Percentiles rank a stretch among this genome's conserved stretches.
These are phyloP conservation scores for Pestalotiopsis sp. DNA, from an alignment of 2,329 filamentous ascomycete genomes.

Conservation along the genomic window DNA sequence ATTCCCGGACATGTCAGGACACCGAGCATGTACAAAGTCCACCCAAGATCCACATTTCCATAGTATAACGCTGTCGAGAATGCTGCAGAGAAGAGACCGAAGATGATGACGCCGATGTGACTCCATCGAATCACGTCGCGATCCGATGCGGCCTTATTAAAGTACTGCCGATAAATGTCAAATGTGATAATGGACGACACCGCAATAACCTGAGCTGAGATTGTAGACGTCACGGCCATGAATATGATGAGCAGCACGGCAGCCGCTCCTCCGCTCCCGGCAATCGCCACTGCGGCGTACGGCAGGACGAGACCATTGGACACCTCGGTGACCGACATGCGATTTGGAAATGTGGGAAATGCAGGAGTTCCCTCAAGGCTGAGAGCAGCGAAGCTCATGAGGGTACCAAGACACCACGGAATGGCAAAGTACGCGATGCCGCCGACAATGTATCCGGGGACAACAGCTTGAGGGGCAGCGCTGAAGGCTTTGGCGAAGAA, in stretches of 20 bases:
- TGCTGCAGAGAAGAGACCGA: constrained; percentile 11
- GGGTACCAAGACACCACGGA: constrained; percentile 84
- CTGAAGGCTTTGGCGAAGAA: constrained; percentile 95
- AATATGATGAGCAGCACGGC: constrained; percentile 80
- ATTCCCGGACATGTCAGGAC: constrained; percentile 10
- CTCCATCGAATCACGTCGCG: constrained; percentile 10
- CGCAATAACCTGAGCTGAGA: constrained; percentile 80
- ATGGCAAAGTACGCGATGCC: constrained; percentile 90
- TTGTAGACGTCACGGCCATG: constrained; percentile 85
- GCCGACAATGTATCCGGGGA: constrained; percentile 15
- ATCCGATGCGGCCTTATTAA: constrained; percentile 37
- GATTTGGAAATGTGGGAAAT: constrained; percentile 71
- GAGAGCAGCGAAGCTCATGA: constrained; percentile 80
- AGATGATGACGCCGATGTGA: constrained; percentile 10
- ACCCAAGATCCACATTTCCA: constrained; percentile 55
- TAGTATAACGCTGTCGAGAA: constrained; percentile 50
- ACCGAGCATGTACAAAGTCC: constrained; percentile 12
- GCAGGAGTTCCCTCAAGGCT: constrained; percentile 72
- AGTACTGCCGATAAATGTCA: constrained; percentile 64
- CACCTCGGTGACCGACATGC: constrained; percentile 73
- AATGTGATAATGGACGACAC: constrained; percentile 87
- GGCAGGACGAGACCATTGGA: constrained; percentile 83
- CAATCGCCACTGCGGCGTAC: constrained; percentile 77
- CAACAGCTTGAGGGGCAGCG: constrained; percentile 7
- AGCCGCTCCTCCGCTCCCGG: constrained; percentile 78